Conservation (phyloP, 1,139 yeast species). For the Keqinozyma sinolaborantium region DNA sequence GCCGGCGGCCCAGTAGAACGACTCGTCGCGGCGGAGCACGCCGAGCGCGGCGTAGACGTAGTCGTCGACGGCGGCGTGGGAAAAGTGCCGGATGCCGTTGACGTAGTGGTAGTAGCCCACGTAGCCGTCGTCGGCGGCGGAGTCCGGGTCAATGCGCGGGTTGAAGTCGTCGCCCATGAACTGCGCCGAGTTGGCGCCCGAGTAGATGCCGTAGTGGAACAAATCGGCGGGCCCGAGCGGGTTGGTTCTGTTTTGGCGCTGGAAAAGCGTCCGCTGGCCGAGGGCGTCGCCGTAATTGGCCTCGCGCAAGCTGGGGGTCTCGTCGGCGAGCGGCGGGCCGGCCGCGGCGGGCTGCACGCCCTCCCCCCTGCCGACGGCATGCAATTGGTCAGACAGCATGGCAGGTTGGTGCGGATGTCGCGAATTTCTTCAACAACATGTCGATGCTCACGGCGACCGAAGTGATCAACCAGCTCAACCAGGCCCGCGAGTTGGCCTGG, state of each 20-base stretch:
- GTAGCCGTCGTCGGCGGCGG: conserved; percentile 36
- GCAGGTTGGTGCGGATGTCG: background rate
- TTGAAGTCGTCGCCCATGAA: conserved; percentile 28
- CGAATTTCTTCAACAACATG: conserved; percentile 3
- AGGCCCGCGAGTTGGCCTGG: conserved; percentile 50
- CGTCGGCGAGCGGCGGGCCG: conserved; percentile 5
- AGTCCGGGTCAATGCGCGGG: conserved; percentile 7
- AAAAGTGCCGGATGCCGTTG: conserved; percentile 28
- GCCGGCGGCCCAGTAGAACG: conserved; percentile 12
- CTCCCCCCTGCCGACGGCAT: too few relatives aligned
- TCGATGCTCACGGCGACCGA: conserved; percentile 12
- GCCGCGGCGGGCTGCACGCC: conserved; percentile 3
- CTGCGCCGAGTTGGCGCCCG: conserved; percentile 27
- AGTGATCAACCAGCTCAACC: conserved; percentile 41
- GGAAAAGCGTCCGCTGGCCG: conserved; percentile 8
- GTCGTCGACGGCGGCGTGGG: conserved; percentile 23
- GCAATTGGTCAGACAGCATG: too few relatives aligned
- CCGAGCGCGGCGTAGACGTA: conserved; percentile 29
- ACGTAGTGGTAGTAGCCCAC: conserved; percentile 38
- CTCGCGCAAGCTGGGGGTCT: conserved; percentile 12
- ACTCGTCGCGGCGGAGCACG: conserved; percentile 16
- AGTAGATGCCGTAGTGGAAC: conserved; percentile 37
- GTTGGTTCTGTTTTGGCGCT: conserved; percentile 3
- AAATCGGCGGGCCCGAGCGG: conserved; percentile 37
- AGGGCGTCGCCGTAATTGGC: conserved; percentile 8